Percentiles rank a stretch among this genome's conserved stretches.
Conservation (phyloP, 805 yeast species). For the Candida xiaguanensis region DNA sequence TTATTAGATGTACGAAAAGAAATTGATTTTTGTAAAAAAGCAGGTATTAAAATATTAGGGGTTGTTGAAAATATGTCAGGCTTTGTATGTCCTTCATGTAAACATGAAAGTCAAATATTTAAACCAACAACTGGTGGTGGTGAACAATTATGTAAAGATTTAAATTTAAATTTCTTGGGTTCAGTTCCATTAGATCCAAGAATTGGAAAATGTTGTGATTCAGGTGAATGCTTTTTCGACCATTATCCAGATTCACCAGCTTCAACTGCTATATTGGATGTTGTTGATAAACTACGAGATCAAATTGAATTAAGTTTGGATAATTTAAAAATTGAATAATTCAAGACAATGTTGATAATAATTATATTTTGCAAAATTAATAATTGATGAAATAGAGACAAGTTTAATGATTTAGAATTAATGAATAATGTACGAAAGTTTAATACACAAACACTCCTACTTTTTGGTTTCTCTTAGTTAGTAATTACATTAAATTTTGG, state of each 20-base stretch:
- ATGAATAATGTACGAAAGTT: not conserved
- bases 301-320: conserved; percentile 33
- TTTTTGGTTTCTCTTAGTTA: too few species aligned
- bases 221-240: conserved; percentile 81
- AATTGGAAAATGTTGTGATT: conserved; percentile 84
- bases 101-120: conserved; percentile 85
- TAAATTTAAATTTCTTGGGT: conserved; percentile 77
- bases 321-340: conserved; percentile 7
- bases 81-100: conserved; percentile 93
- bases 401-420: too few species aligned
- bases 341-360: not conserved
- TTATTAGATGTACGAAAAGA: conserved; percentile 92
- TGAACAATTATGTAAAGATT: conserved; percentile 71
- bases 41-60: conserved; percentile 81
- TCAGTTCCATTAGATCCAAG: conserved; percentile 95
- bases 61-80: conserved; percentile 98
- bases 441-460: too few species aligned
- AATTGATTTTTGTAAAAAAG: conserved; percentile 90
- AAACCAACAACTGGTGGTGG: conserved; percentile 98
- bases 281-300: conserved; percentile 69
- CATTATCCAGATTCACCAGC: conserved; percentile 91
- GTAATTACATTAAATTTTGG: too few species aligned
- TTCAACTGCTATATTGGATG: conserved; percentile 75
- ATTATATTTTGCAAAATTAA: too few species aligned
- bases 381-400: too few species aligned